Evolutionary conservation across 225 moss, liverwort and hornwort genomes (phyloP), one percentile per base, ranked within the genome.

Genomic region (Sphagnum tenellum): DNA sequence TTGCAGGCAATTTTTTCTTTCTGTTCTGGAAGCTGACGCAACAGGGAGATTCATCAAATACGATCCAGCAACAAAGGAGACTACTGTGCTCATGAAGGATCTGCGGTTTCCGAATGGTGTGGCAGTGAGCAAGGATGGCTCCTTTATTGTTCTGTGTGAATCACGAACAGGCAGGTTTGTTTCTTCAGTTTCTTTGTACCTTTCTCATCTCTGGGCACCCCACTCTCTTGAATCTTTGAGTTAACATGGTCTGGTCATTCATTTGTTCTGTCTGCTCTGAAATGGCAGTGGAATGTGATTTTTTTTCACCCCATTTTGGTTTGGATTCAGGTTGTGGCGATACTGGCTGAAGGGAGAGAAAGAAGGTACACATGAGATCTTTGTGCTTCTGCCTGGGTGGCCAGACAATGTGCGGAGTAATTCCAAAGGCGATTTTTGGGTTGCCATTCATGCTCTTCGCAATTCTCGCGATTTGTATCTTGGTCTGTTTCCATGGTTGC

Each of bases 311-410:
- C 29, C 29, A 29, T 29, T 29, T 29, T 29, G 29, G 4, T 57
- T 4, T 71, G 7, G 9, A 13, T 66, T 44, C 87, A 94, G 94
- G 67, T 54, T 95, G 74, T 69, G 58, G 51, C 86, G 86, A 55
- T 85, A 85, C 70, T 95, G 92, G 95, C 70, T 89, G 70, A 89
- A 89, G 72, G 95, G 95, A 47, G 76, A 75, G 12, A 88, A 92
- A 55, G 92, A 88, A 60, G 95, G 86, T 65, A 82, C 82, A 0
- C 54, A 76, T 3, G 92, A 96, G 66, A 63, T 79, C 62, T 92
- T 89, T 70, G 86, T 76, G 1, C 81, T 82, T 59, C 57, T 92
- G 45, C 81, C 92, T 5, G 89, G 86, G 5, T 83, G 73, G 55
- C 84, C 92, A 3, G 89, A 92, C 78, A 96, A 96, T 59, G 80